These are phyloP conservation scores for Cyclotella atomus DNA, from an alignment of 108 stramenopile species.

Conservation along the genomic window DNA sequence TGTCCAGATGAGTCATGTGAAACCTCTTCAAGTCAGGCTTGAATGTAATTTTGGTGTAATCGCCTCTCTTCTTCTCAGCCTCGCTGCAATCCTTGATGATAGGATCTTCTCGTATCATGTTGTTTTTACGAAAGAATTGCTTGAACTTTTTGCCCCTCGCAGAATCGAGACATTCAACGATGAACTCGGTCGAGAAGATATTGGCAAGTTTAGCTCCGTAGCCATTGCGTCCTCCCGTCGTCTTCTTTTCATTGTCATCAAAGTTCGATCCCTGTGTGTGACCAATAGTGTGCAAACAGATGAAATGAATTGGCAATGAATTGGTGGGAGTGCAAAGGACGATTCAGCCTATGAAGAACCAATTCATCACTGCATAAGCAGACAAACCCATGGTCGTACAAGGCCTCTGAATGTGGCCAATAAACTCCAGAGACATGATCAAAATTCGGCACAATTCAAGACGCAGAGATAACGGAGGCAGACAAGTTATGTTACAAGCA, in stretches of 20 bases:
- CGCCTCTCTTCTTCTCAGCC: conserved; percentile 79
- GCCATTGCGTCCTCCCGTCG: conserved; percentile 98
- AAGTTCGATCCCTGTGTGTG: conserved; percentile 88
- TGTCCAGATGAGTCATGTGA: conserved; percentile 91
- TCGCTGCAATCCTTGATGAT: conserved; percentile 66
- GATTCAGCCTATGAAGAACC: no score
- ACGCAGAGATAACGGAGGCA: no score
- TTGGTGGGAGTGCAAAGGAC: neutral
- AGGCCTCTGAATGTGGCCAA: no score
- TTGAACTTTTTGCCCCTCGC: conserved; percentile 72
- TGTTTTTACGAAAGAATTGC: conserved; percentile 94
- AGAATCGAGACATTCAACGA: conserved; percentile 90
- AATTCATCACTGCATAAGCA: no score
- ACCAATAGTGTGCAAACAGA: neutral
- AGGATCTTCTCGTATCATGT: conserved; percentile 76
- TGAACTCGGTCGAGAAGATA: conserved; percentile 93
- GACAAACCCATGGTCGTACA: no score
- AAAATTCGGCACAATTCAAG: no score
- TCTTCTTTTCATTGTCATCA: conserved; percentile 97
- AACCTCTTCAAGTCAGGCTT: conserved; percentile 93
- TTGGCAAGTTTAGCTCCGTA: conserved; percentile 99
- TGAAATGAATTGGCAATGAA: neutral
- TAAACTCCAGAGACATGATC: no score
- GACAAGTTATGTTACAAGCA: no score
- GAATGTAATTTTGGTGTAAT: conserved; percentile 98